Base-by-base conservation (phyloP, 768 basidiomycete genomes). In the Kondoa subrosea region DNA sequence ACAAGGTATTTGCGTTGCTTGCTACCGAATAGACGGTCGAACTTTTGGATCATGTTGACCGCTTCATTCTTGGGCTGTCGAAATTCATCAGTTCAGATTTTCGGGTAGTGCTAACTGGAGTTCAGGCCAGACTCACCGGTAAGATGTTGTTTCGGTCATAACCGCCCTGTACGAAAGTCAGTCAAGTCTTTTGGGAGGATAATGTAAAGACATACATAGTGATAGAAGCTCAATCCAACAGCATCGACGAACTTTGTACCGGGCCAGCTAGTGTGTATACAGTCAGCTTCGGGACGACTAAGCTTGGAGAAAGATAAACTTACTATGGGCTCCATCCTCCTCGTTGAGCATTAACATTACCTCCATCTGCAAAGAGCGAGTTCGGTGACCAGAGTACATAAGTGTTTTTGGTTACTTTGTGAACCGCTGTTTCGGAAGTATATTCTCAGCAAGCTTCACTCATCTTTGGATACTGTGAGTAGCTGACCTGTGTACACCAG, bases 401-500 rank as follows among this genome's bases (percentile, higher is more conserved):
- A 8, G 40, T 50, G 12, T 50, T 50, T 21, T 50, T 50, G 40
- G 12, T 8, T 8, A 21, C 40, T 50, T 21, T 8, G 21, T 50
- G 40, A 50, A 50, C 40, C 40, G 21, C 40, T 50, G 40, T 50
- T n/a, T n/a, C 40, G 21, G 40, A 21, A 50, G 40, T 50, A 50
- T 50, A 21, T 50, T n/a, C n/a, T n/a, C n/a, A n/a, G n/a, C n/a
- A n/a, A n/a, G n/a, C n/a, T n/a, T n/a, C n/a, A n/a, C n/a, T n/a
- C n/a, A n/a, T n/a, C n/a, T n/a, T n/a, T n/a, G n/a, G n/a, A n/a
- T n/a, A n/a, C n/a, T n/a, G n/a, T n/a, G n/a, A n/a, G n/a, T n/a
- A n/a, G n/a, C n/a, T n/a, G n/a, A 12, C 25, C 26, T 4, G 33
- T 66, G 31, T 67, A 67, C 2, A 68, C 64, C n/a, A 66, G 17